Evolutionary conservation across 2,329 filamentous ascomycete genomes (phyloP).

Genomic region (Eurotiales sp.): DNA sequence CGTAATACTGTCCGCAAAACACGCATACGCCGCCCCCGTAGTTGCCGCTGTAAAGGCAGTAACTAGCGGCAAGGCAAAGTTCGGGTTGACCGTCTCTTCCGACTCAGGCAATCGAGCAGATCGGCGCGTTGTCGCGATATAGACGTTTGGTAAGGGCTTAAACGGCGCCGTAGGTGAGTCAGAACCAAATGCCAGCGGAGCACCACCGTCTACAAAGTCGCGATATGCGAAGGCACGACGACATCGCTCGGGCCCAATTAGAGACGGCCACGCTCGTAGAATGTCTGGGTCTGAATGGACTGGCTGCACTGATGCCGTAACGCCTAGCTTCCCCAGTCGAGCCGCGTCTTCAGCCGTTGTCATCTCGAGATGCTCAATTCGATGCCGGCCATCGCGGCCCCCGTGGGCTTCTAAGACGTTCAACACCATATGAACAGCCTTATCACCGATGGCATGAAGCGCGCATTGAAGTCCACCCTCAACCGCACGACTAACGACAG

Average conservation of each 20-base stretch:
- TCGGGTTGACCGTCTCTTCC: slow-evolving; percentile 39
- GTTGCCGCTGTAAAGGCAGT: slow-evolving; percentile 45
- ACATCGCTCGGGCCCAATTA: slow-evolving; percentile 44
- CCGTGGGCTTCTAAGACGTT: slow-evolving; percentile 41
- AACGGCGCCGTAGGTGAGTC: slow-evolving; percentile 49
- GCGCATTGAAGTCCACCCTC: slow-evolving; percentile 46
- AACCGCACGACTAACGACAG: slow-evolving; percentile 44
- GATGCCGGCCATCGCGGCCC: slow-evolving; percentile 42
- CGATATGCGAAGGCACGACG: slow-evolving; percentile 50
- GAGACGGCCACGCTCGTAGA: slow-evolving; percentile 45
- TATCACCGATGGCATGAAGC: slow-evolving; percentile 51
- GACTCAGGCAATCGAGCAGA: slow-evolving; percentile 40
- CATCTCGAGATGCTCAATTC: slow-evolving; percentile 52
- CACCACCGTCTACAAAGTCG: slow-evolving; percentile 47
- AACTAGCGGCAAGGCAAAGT: slow-evolving; percentile 41
- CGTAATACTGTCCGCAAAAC: slow-evolving; percentile 42
- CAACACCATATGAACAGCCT: slow-evolving; percentile 44
- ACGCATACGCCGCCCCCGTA: slow-evolving; percentile 44
- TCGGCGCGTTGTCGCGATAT: slow-evolving; percentile 47
- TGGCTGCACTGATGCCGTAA: slow-evolving; percentile 40
- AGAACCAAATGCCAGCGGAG: slow-evolving; percentile 44
- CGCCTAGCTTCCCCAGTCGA: slow-evolving; percentile 45
- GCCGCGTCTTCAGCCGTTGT: slow-evolving; percentile 46
- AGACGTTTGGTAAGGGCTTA: slow-evolving; percentile 45
- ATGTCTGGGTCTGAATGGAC: slow-evolving; percentile 44